Evolutionary conservation across 768 basidiomycete genomes (phyloP), one percentile per base, ranked within the genome.

Genomic region (Leccinum pellstonianum): DNA sequence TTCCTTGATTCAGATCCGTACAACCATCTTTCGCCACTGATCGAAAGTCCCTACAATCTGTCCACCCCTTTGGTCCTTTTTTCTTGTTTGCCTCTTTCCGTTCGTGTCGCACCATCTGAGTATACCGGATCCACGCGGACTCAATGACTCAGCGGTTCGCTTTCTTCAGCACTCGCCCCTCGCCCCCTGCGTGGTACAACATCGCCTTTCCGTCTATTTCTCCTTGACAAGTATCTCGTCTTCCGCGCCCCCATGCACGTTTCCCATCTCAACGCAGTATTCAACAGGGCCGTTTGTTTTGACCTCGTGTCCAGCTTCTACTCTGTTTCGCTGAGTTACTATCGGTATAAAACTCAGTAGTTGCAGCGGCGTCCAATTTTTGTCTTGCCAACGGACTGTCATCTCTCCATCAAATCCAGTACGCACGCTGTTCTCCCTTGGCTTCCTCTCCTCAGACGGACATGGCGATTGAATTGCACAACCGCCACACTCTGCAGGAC

Each of bases 271-370:
- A 62, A 67, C 63, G 43, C 60, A 61, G 62, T 55, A 50, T 51
- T 66, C 72, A 54, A 61, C 66, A 72, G 68, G 67, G 67, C 72
- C 70, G 74, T 64, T 69, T 72, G 64, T 69, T 73, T 64, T 52
- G 62, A 66, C 73, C 73, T 67, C 73, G 73, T 73, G 73, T 46
- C 69, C 69, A 74, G 72, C 70, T 75, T 73, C 73, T 71, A 64
- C 71, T 69, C 66, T 73, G 74, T 66, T 75, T 73, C 73, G 73
- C 73, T 73, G 73, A 73, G 73, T 73, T 73, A 74, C 68, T 75
- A 75, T 75, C 63, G 63, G 65, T 75, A 73, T 73, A 73, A 74
- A 73, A 72, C 73, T 72, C 74, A 72, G 72, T 66, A 66, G 67
- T 70, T 75, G 67, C 73, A 64, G 70, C 73, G 72, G 68, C 68